Evolutionary conservation across 108 stramenopile species (phyloP).

Genomic region (Thalassiosira profunda): DNA sequence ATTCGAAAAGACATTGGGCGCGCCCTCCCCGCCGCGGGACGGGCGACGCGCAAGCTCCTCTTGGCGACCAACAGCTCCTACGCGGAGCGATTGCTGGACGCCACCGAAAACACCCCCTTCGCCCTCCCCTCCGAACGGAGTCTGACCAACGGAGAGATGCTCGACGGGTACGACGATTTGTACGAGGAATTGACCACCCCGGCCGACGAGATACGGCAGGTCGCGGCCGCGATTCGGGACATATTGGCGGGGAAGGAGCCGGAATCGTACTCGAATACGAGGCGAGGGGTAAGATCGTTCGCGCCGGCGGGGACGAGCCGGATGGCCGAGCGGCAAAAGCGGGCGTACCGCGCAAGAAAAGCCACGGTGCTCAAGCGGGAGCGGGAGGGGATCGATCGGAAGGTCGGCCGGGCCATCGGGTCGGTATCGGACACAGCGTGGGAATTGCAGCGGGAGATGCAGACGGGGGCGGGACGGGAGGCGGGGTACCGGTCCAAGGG

Average conservation of each 20-base stretch:
- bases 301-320: conserved; percentile 61
- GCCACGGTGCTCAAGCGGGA: conserved; percentile 60
- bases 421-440: conserved; percentile 73
- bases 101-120: conserved; percentile 27
- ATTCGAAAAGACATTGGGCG: conserved; percentile 70
- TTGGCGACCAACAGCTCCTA: conserved; percentile 47
- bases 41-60: conserved; percentile 29
- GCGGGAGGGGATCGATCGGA: conserved; percentile 61
- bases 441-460: conserved; percentile 74
- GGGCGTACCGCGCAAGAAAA: conserved; percentile 70
- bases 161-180: conserved; percentile 19
- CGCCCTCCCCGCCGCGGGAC: conserved; percentile 69
- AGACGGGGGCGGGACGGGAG: conserved; percentile 59
- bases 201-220: conserved; percentile 73
- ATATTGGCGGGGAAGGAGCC: conserved; percentile 56
- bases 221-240: conserved; percentile 66
- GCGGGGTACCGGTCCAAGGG: conserved; percentile 79
- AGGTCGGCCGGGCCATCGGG: conserved; percentile 49
- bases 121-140: conserved; percentile 35
- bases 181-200: conserved; percentile 71
- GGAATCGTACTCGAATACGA: conserved; percentile 7
- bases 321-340: conserved; percentile 52
- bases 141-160: conserved; percentile 14
- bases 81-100: conserved; percentile 41
- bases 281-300: conserved; percentile 51